A percentile compares a stretch with the other conserved stretches of the same genome.
Conservation (phyloP, 1,284 basidiomycete species). For the Sanguinoderma infundibulare region DNA sequence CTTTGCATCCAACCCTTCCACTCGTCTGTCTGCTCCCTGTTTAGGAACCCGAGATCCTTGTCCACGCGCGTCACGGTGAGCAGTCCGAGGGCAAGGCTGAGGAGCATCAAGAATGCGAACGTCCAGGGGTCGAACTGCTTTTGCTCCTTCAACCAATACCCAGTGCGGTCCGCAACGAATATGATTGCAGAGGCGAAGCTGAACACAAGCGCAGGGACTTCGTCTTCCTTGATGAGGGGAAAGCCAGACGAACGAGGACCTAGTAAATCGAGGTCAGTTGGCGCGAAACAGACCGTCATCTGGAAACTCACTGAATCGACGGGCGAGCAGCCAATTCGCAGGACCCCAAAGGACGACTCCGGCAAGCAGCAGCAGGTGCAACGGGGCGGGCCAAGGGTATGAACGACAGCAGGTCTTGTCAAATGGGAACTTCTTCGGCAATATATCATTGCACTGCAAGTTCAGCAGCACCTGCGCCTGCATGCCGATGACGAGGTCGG, state of each 20-base stretch:
- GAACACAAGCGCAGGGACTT: slow-evolving; percentile 59
- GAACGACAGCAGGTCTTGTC: slow-evolving; percentile 84
- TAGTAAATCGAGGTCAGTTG: slow-evolving; percentile 17
- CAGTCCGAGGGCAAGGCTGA: slow-evolving; percentile 62
- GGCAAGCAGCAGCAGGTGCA: slow-evolving; percentile 65
- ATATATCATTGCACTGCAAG: slow-evolving; percentile 76
- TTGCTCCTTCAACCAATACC: slow-evolving; percentile 86
- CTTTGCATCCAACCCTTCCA: slow-evolving; percentile 98
- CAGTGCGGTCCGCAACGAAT: slow-evolving; percentile 81
- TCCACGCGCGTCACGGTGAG: slow-evolving; percentile 70
- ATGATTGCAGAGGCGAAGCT: slow-evolving; percentile 69
- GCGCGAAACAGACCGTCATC: background rate
- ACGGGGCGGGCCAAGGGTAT: slow-evolving; percentile 69
- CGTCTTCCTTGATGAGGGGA: slow-evolving; percentile 44
- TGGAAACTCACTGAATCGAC: slow-evolving; percentile 38
- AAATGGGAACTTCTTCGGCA: slow-evolving; percentile 72
- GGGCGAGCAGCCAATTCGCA: slow-evolving; percentile 42
- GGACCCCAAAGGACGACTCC: slow-evolving; percentile 63
- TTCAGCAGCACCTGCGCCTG: slow-evolving; percentile 86
- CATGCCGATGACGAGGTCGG: slow-evolving; percentile 60
- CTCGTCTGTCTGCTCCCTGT: slow-evolving; percentile 91
- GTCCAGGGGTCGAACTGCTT: slow-evolving; percentile 78
- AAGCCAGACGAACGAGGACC: slow-evolving; percentile 34
- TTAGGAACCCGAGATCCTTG: slow-evolving; percentile 86
- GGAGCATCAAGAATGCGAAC: slow-evolving; percentile 65